Evolutionary conservation across 192 early-diverging fungal species (phyloP).

Genomic region (Coemansia sp.): DNA sequence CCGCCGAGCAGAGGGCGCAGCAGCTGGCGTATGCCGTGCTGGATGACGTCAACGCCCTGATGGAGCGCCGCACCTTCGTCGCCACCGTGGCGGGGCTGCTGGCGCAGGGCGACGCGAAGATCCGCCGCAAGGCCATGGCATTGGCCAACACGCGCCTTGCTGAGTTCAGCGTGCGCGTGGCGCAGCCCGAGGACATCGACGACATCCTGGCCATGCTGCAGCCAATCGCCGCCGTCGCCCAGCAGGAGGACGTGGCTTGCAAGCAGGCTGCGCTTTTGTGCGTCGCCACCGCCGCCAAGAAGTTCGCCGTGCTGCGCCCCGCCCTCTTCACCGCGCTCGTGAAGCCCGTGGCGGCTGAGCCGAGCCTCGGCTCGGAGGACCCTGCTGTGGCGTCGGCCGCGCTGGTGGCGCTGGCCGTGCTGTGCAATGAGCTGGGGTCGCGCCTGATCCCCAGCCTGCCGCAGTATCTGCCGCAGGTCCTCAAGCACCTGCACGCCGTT

Average conservation of each 20-base stretch:
- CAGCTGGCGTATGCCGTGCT: conserved; percentile 68
- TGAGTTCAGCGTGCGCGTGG: conserved; percentile 33
- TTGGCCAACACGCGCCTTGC: conserved; percentile 72
- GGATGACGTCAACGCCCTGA: conserved; percentile 70
- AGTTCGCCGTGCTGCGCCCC: conserved; percentile 63
- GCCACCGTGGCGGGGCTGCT: conserved; percentile 65
- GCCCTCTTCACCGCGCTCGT: conserved; percentile 64
- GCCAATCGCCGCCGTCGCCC: conserved; percentile 21
- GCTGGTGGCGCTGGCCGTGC: conserved; percentile 44
- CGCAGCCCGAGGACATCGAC: conserved; percentile 19
- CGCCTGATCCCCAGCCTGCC: conserved; percentile 78
- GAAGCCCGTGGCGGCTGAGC: conserved; percentile 51
- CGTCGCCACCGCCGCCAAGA: conserved; percentile 68
- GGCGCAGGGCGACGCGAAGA: conserved; percentile 57
- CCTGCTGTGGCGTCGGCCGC: conserved; percentile 48
- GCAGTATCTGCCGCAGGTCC: conserved; percentile 78
- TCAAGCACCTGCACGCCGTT: conserved; percentile 56
- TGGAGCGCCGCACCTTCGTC: conserved; percentile 77
- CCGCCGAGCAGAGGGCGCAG: conserved; percentile 45
- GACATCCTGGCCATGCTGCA: conserved; percentile 36
- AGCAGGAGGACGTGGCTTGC: conserved; percentile 45
- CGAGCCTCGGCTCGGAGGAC: conserved; percentile 38
- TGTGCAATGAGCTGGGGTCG: conserved; percentile 69
- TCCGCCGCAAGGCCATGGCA: conserved; percentile 73
- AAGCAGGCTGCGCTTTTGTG: conserved; percentile 81